A percentile compares a stretch with the other conserved stretches of the same genome.
These are phyloP conservation scores for Stemphylium vesicarium DNA, from an alignment of 2,329 filamentous ascomycete genomes.

Conservation along the genomic window DNA sequence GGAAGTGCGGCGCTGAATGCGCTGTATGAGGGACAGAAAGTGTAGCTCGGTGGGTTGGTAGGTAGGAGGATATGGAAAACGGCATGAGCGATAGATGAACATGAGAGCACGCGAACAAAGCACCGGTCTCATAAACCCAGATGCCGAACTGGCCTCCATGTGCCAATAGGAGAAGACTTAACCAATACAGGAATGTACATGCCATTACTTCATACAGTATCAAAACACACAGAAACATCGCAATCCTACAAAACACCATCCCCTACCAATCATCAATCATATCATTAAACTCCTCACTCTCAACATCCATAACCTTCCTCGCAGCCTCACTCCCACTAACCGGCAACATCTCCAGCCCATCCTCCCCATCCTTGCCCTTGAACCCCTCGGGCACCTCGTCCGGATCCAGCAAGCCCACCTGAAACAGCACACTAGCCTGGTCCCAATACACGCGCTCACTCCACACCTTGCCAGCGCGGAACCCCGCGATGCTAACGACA, in stretches of 20 bases:
- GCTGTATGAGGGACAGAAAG: no score
- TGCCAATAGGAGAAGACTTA: no score
- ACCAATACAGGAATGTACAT: no score
- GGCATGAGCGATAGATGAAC: no score
- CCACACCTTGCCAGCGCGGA: conserved; percentile 61
- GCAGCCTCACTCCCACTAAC: conserved; percentile 55
- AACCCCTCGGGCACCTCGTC: conserved; percentile 57
- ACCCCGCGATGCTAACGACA: conserved; percentile 62
- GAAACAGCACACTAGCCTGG: conserved; percentile 65
- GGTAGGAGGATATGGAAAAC: no score
- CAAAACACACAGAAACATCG: no score
- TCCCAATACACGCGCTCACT: conserved; percentile 69
- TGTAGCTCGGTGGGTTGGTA: no score
- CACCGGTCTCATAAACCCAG: no score
- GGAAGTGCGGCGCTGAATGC: no score
- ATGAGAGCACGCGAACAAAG: no score
- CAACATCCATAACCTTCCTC: conserved; percentile 55
- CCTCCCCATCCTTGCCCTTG: conserved; percentile 43
- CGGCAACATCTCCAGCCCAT: conserved; percentile 56
- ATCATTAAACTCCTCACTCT: conserved; percentile 53
- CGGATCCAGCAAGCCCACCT: conserved; percentile 63
- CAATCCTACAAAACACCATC: neutral
- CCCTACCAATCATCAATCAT: conserved; percentile 55
- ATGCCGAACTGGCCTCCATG: no score
- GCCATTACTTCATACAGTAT: no score